Evolutionary conservation across 2,329 filamentous ascomycete species (phyloP).

Genomic region (Cladosporium sp.): DNA sequence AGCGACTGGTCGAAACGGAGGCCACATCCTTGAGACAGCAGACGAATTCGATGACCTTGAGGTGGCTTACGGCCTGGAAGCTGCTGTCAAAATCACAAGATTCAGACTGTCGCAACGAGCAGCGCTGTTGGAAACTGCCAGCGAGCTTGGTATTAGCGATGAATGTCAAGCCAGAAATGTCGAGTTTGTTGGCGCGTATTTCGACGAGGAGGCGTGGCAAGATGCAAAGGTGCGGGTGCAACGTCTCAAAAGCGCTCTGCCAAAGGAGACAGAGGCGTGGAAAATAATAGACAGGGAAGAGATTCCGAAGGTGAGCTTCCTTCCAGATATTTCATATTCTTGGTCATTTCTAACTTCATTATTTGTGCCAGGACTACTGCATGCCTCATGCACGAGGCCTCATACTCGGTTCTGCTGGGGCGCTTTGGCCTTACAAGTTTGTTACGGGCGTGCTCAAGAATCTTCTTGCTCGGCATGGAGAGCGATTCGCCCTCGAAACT

Average conservation of each 20-base stretch:
- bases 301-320: background rate
- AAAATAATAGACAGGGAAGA: background rate
- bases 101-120: background rate
- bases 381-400: background rate
- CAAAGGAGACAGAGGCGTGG: background rate
- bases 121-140: background rate
- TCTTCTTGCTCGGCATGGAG: slow-evolving; percentile 15
- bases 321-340: background rate
- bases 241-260: background rate
- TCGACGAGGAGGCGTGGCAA: background rate
- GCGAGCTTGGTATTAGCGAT: background rate
- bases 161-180: background rate
- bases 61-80: background rate
- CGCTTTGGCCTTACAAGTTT: slow-evolving; percentile 24
- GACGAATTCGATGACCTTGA: background rate
- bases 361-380: background rate
- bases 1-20: slow-evolving; percentile 23
- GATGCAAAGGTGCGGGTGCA: background rate
- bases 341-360: background rate
- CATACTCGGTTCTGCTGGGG: slow-evolving; percentile 9
- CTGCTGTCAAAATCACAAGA: background rate
- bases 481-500: slow-evolving; percentile 22
- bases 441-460: slow-evolving; percentile 14
- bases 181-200: background rate
- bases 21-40: slow-evolving; percentile 13